These are phyloP conservation scores for Tothia fuscella DNA, from an alignment of 2,329 filamentous ascomycete species.

Conservation along the genomic window DNA sequence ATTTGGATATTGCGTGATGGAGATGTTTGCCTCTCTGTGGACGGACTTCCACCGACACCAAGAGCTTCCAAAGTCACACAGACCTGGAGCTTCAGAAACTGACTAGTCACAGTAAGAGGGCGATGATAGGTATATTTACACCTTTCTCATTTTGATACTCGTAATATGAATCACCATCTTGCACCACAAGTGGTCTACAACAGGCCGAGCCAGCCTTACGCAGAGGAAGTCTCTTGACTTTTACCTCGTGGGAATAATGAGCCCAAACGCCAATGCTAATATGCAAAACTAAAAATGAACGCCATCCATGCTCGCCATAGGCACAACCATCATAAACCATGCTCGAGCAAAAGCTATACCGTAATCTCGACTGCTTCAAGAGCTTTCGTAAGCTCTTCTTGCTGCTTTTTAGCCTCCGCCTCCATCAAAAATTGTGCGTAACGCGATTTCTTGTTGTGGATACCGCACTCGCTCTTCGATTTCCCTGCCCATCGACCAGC, in stretches of 20 bases:
- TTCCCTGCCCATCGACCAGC: constrained; percentile 95
- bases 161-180: too few relatives aligned
- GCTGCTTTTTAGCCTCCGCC: constrained; percentile 56
- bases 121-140: too few relatives aligned
- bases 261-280: constrained; percentile 32
- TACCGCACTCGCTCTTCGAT: constrained; percentile 92
- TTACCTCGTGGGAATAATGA: constrained; percentile 13
- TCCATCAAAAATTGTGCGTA: constrained; percentile 77
- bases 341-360: constrained; percentile 9
- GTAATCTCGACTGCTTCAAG: constrained; percentile 15
- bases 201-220: too few relatives aligned
- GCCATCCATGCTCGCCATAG: constrained; percentile 15
- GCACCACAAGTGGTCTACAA: too few relatives aligned
- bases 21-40: too few relatives aligned
- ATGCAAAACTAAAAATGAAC: constrained; percentile 20
- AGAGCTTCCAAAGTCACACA: too few relatives aligned
- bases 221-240: constrained; percentile 5
- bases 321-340: background rate
- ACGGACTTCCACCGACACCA: too few relatives aligned
- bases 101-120: too few relatives aligned
- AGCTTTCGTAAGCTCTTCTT: constrained; percentile 36
- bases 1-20: too few relatives aligned
- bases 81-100: too few relatives aligned
- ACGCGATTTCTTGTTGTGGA: constrained; percentile 93
- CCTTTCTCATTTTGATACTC: too few relatives aligned